Base-by-base conservation (phyloP, 2,329 filamentous ascomycete genomes). In the Botrytis fabae region DNA sequence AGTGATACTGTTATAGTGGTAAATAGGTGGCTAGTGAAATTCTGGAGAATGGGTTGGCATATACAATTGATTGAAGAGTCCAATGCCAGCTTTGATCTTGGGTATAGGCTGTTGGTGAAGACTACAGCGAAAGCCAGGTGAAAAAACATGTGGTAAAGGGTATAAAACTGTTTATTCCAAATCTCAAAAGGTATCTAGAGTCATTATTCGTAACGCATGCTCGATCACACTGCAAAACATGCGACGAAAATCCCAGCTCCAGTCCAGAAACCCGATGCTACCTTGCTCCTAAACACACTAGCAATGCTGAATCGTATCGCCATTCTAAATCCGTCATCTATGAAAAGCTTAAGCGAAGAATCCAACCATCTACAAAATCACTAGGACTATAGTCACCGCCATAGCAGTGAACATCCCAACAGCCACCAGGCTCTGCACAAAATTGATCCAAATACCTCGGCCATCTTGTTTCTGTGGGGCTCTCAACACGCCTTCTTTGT, bases 341-440 rank as follows among this genome's bases (percentile, higher is more conserved):
- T n/a, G 6, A n/a, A 14, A 14, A 22, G 22, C 16, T 42, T 16
- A 68, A 57, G 25, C 35, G 28, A 40, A 57, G 10, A 42, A 2
- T n/a, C 18, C 16, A 42, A 8, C 9, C 35, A n/a, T 68, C 48
- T 68, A 68, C 28, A 70, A 38, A 28, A 72, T 38, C 2, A 66
- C 70, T 40, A 72, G 20, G 59, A 68, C 48, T 18, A 72, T 22
- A 54, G 42, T 59, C 20, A 68, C 62, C 12, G 46, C 70, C 62
- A 72, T 72, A 35, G 40, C 48, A 28, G 70, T 72, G 22, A 72
- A 68, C 38, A 72, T 42, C 8, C 70, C 48, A n/a, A 72, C 70
- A 35, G 70, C 70, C 7, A 72, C 48, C n/a, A 72, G 25, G 22
- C 70, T 72, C 40, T 72, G 70, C 18, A 68, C 38, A 59, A 72